Percentiles rank a stretch among this genome's conserved stretches.
Conservation (phyloP, 768 basidiomycete genomes). For the Porpolomopsis calyptriformis region DNA sequence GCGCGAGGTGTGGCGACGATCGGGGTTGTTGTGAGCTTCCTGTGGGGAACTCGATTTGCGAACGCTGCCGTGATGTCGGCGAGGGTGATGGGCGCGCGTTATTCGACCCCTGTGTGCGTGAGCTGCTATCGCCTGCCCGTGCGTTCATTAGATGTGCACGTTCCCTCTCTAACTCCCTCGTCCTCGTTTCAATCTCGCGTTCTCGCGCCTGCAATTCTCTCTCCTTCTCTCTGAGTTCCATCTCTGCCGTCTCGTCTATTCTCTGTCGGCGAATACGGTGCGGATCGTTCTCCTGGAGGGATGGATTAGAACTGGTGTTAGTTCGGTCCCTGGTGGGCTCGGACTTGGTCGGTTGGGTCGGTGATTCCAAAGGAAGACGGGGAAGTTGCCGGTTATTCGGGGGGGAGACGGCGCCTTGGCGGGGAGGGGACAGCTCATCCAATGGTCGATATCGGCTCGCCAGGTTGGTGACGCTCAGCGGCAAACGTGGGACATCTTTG, state of each 20-base stretch:
- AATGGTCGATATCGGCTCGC: constrained; percentile 49
- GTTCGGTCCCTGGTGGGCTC: constrained; percentile 16
- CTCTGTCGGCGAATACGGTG: constrained; percentile 25
- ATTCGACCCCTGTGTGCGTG: too few species aligned
- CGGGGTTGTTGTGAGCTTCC: constrained; percentile 18
- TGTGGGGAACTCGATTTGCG: constrained; percentile 7
- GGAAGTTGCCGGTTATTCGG: constrained; percentile 17
- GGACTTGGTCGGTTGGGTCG: constrained; percentile 3
- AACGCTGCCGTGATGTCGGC: not conserved
- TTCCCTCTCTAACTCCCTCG: constrained; percentile 50
- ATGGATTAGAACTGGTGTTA: constrained; percentile 1
- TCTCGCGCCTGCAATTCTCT: constrained; percentile 42
- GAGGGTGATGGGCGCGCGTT: constrained; percentile 5
- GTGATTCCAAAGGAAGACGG: constrained; percentile 10
- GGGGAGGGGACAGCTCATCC: constrained; percentile 35
- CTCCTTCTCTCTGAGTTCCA: constrained; percentile 48
- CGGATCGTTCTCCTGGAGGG: constrained; percentile 15
- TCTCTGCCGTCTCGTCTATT: constrained; percentile 39
- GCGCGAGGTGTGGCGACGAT: constrained; percentile 33
- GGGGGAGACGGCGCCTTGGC: constrained; percentile 26
- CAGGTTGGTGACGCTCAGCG: constrained; percentile 51
- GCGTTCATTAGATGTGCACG: constrained; percentile 31
- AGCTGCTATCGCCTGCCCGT: constrained; percentile 25
- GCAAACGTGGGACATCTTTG: constrained; percentile 53
- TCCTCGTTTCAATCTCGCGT: constrained; percentile 40